Percentiles rank a stretch among this genome's conserved stretches.
These are phyloP conservation scores for Candida quercuum DNA, from an alignment of 805 yeast species.

Conservation along the genomic window DNA sequence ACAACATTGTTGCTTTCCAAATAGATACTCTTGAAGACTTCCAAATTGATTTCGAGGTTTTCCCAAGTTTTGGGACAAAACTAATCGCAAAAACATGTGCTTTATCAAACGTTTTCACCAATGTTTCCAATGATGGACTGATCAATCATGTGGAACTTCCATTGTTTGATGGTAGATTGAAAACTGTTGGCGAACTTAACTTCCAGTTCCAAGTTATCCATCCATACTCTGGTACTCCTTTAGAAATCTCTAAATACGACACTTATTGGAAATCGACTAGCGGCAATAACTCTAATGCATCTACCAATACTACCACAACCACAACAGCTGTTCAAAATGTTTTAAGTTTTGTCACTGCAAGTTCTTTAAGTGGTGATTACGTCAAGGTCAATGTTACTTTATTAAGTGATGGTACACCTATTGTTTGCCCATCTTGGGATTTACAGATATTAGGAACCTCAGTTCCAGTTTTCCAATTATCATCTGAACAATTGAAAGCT, in stretches of 20 bases:
- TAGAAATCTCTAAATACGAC: conserved; percentile 88
- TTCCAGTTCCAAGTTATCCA: conserved; percentile 78
- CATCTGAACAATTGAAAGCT: conserved; percentile 26
- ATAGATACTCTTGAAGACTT: conserved; percentile 73
- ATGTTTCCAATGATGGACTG: conserved; percentile 29
- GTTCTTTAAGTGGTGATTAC: conserved; percentile 82
- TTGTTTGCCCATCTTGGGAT: conserved; percentile 68
- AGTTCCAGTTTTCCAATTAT: conserved; percentile 56
- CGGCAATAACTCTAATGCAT: conserved; percentile 27
- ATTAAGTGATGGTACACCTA: conserved; percentile 79
- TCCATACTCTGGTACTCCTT: conserved; percentile 80
- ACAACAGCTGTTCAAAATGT: conserved; percentile 22
- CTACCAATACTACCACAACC: conserved; percentile 2
- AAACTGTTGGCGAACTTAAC: conserved; percentile 73
- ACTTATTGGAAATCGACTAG: conserved; percentile 96
- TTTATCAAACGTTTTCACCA: conserved; percentile 47
- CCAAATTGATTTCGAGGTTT: conserved; percentile 79
- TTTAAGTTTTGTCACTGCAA: conserved; percentile 81
- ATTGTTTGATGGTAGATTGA: conserved; percentile 72
- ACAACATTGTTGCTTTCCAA: conserved; percentile 71
- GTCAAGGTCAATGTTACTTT: conserved; percentile 63
- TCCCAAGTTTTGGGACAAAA: conserved; percentile 92
- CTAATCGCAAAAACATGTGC: conserved; percentile 86
- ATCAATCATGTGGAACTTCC: conserved; percentile 50
- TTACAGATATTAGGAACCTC: conserved; percentile 45